Evolutionary conservation across 208 protist genomes (phyloP).

Genomic region (Histomonas meleagridis): DNA sequence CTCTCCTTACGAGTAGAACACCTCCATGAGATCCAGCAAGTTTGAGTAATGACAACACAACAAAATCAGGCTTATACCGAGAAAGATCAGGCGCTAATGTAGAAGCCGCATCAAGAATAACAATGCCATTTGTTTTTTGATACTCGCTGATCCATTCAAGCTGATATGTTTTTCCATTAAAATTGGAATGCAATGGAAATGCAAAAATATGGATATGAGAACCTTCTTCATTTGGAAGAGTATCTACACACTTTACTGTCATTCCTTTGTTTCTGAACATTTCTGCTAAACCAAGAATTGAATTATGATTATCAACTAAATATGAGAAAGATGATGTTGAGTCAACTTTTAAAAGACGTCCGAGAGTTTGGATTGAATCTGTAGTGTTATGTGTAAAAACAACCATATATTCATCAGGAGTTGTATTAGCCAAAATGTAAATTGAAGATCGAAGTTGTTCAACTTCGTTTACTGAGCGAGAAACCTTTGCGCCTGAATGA

Average conservation of each 20-base stretch:
- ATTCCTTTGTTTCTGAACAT: too few species aligned
- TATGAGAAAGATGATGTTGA: not conserved
- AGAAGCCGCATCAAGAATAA: not conserved
- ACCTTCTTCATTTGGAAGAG: too few species aligned
- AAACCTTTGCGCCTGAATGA: not conserved
- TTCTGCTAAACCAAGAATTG: not conserved
- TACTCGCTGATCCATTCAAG: not conserved
- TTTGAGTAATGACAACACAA: not conserved
- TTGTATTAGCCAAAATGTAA: not conserved
- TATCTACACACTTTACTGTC: not conserved
- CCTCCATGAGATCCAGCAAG: not conserved
- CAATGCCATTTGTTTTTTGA: not conserved
- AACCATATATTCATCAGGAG: conserved; percentile 3
- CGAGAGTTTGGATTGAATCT: not conserved
- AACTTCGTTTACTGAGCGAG: not conserved
- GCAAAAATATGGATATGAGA: not conserved
- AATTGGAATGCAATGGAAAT: not conserved
- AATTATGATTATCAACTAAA: conserved; percentile 22
- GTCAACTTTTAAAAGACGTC: not conserved
- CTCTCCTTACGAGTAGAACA: not conserved
- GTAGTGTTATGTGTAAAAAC: conserved; percentile 24
- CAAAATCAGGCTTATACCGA: not conserved
- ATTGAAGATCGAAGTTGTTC: not conserved
- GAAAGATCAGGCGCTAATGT: not conserved
- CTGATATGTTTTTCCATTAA: conserved; percentile 28